Percentiles rank a stretch among this genome's conserved stretches.
These are phyloP conservation scores for Phycomyces nitens DNA, from an alignment of 192 early-diverging fungal genomes.

Conservation along the genomic window DNA sequence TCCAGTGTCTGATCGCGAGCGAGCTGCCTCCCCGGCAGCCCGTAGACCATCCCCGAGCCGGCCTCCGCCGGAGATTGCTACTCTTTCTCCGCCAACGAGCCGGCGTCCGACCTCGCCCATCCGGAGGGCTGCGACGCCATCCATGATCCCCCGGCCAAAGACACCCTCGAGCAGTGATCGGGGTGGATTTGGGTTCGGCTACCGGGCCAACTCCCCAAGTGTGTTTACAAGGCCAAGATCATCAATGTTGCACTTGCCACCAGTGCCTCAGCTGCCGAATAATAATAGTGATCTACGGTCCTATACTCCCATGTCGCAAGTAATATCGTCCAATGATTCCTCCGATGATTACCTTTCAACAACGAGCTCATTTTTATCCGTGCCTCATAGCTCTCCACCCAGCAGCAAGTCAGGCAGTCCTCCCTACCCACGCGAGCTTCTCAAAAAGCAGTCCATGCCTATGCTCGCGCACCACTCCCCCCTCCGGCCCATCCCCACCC, in stretches of 20 bases:
- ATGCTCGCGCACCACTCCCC: background rate
- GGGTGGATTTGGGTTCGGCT: background rate
- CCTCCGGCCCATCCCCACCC: background rate
- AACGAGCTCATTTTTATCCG: constrained; percentile 1
- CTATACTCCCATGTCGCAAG: background rate
- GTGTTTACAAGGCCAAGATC: constrained; percentile 18
- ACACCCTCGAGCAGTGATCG: constrained; percentile 21
- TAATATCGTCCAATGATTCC: background rate
- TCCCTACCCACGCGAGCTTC: background rate
- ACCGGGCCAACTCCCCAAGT: constrained; percentile 7
- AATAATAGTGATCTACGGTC: constrained; percentile 2
- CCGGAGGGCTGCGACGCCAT: constrained; percentile 27
- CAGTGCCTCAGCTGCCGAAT: constrained; percentile 8
- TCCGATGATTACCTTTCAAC: background rate
- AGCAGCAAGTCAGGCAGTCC: background rate
- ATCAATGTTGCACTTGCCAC: constrained; percentile 2
- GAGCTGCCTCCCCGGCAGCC: background rate
- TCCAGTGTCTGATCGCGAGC: background rate
- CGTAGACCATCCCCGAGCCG: background rate
- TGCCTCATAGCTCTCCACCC: constrained; percentile 1
- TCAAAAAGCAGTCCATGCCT: constrained; percentile 12
- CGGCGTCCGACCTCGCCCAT: constrained; percentile 13
- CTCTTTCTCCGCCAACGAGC: background rate
- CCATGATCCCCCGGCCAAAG: constrained; percentile 35
- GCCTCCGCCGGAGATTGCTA: background rate